phyloP scores from a whole-genome alignment of 1,139 yeast genomes.

The Yamadazyma siamensis region DNA sequence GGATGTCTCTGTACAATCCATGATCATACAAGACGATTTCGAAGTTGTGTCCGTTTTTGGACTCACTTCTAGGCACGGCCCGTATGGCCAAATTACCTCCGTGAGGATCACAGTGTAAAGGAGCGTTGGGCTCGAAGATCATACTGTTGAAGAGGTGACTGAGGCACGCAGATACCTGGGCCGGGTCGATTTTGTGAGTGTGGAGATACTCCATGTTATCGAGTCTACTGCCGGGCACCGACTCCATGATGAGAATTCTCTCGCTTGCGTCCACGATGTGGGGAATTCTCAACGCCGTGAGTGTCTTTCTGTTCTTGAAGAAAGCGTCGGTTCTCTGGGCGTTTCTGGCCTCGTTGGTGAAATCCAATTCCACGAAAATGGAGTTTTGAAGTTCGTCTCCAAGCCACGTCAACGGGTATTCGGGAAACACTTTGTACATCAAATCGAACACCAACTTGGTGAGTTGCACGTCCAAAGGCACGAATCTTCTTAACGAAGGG shows the following conservation, averaged over 20 bases:
- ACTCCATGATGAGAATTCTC: constrained; percentile 87
- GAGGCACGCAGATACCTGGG: constrained; percentile 78
- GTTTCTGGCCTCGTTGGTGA: constrained; percentile 80
- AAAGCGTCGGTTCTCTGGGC: constrained; percentile 66
- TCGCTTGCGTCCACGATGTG: constrained; percentile 60
- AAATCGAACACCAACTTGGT: constrained; percentile 73
- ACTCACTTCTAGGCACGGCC: constrained; percentile 22
- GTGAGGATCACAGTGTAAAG: constrained; percentile 96
- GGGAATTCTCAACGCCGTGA: constrained; percentile 82
- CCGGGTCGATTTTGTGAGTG: constrained; percentile 61
- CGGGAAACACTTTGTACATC: constrained; percentile 82
- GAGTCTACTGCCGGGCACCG: constrained; percentile 73
- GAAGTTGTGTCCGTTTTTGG: constrained; percentile 62
- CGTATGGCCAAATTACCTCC: constrained; percentile 93
- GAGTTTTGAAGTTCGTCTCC: constrained; percentile 88
- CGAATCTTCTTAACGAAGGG: constrained; percentile 82
- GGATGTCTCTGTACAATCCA: constrained; percentile 86
- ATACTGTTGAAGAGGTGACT: constrained; percentile 90
- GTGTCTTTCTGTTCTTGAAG: constrained; percentile 51
- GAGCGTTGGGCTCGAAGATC: constrained; percentile 92
- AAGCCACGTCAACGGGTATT: constrained; percentile 89
- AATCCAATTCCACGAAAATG: constrained; percentile 85
- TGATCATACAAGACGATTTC: constrained; percentile 93
- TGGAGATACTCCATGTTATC: constrained; percentile 71
- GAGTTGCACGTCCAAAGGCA: constrained; percentile 81